Evolutionary conservation across 2,329 filamentous ascomycete species (phyloP), one percentile per base, ranked within the genome.

Genomic region (Colletotrichum caudatum): DNA sequence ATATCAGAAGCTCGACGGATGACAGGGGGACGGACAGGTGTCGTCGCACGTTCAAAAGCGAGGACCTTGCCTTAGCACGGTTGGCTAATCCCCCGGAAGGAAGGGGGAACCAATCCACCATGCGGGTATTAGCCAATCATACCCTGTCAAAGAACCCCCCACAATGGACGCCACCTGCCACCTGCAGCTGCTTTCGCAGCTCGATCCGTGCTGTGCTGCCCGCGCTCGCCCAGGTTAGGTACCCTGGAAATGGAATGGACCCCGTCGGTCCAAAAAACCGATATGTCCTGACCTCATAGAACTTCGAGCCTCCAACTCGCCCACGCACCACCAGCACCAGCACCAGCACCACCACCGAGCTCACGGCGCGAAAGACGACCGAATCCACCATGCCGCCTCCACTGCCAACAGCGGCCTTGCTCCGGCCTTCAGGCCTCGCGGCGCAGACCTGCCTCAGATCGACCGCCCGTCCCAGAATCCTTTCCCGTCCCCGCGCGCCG

Each of bases 11-110:
- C 66, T 64, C 23, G 44, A 44, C 23, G 7, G 65, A 48, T 50
- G 59, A 71, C 65, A 60, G 14, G 48, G 65, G 53, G 66, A 71
- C 69, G 53, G 66, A 71, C 69, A 71, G 53, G 65, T 71, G 69
- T 71, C 69, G 65, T 71, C n/a, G 64, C 9, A 35, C 48, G 23
- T 26, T 48, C 46, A 51, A 48, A 12, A 6, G 44, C 11, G 59
- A 50, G 46, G 33, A 53, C 60, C 46, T 41, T 53, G 16, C 46
- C 46, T 51, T 53, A 41, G 59, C 37, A 7, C 12, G n/a, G 20
- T 20, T 48, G 46, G 39, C n/a, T 26, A 51, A 51, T 12, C 16
- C 26, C 58, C 48, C 64, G 39, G 37, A 14, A 14, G 8, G 35
- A 37, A 29, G 37, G 66, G 60, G 29, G 48, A 12, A 37, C 65